A percentile compares a stretch with the other conserved stretches of the same genome.
Evolutionary conservation across 225 moss, liverwort and hornwort species (phyloP).

Genomic region (Sphagnum tenellum): DNA sequence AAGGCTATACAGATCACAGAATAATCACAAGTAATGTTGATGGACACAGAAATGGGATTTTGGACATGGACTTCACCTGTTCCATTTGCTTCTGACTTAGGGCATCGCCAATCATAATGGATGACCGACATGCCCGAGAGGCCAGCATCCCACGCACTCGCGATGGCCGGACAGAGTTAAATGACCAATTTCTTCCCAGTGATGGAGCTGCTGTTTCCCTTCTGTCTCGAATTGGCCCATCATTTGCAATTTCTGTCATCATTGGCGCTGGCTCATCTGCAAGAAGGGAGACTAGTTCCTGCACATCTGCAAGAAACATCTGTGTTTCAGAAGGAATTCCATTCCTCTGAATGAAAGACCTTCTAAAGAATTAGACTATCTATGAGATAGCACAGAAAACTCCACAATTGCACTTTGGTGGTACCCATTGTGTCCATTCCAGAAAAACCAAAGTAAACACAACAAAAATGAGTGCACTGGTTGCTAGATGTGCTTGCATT

Average conservation of each 20-base stretch:
- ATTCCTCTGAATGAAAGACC: no score
- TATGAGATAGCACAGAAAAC: no score
- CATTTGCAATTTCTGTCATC: conserved; percentile 9
- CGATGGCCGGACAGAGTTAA: conserved; percentile 39
- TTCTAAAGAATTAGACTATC: no score
- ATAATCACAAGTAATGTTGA: no score
- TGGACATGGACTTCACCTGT: conserved; percentile 25
- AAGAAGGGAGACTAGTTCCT: conserved; percentile 68
- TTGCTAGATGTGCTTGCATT: no score
- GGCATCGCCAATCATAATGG: conserved; percentile 94
- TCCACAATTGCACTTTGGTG: no score
- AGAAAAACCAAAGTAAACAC: no score
- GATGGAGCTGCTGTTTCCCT: conserved; percentile 13
- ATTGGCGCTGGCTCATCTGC: conserved; percentile 50
- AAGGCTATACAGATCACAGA: no score
- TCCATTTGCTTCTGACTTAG: conserved; percentile 90
- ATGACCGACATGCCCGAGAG: conserved; percentile 88
- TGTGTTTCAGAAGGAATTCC: no score
- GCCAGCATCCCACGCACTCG: conserved; percentile 85
- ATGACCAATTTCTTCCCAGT: conserved; percentile 37
- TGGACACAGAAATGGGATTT: no score
- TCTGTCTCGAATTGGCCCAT: conserved; percentile 1
- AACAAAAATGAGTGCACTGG: no score
- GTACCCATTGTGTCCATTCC: no score
- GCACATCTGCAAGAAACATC: conserved; percentile 43